Conservation (phyloP, 345 rosid genomes). For the Brassica rapa region DNA sequence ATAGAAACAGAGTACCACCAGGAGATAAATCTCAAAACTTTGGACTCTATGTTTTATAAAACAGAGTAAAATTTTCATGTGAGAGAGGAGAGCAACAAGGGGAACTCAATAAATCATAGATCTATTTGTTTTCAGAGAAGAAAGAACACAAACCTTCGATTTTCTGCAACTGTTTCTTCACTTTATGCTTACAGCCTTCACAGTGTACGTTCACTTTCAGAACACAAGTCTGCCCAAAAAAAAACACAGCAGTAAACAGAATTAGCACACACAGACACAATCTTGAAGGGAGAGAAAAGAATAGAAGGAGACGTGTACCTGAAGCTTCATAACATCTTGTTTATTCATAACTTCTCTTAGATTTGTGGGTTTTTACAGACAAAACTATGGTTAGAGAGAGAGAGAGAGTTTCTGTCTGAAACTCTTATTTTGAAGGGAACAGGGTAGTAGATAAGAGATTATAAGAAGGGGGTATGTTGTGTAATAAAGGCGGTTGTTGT, state of each 20-base stretch:
- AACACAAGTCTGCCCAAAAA: constrained; percentile 65
- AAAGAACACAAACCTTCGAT: constrained; percentile 60
- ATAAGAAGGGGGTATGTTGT: constrained; percentile 7
- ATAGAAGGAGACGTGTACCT: constrained; percentile 49
- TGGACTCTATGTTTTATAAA: not conserved
- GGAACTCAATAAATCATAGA: not conserved
- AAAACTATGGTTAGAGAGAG: constrained; percentile 1
- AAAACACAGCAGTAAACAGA: not conserved
- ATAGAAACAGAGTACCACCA: not conserved
- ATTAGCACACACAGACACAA: not conserved
- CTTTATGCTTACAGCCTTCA: constrained; percentile 89
- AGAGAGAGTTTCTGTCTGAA: constrained; percentile 5
- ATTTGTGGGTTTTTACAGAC: constrained; percentile 20
- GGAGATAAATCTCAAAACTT: not conserved
- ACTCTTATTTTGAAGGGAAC: constrained; percentile 17
- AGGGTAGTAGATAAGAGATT: constrained; percentile 4
- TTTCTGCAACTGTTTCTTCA: constrained; percentile 75
- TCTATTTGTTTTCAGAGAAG: not conserved
- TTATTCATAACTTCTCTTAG: constrained; percentile 54
- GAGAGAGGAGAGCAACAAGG: not conserved
- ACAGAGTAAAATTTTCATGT: not conserved
- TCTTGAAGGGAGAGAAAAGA: not conserved
- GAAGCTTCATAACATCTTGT: constrained; percentile 75
- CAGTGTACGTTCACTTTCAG: constrained; percentile 89
- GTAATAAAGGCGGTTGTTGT: constrained; percentile 47